Conservation (phyloP, 805 yeast genomes). For the Pichia occidentalis region DNA sequence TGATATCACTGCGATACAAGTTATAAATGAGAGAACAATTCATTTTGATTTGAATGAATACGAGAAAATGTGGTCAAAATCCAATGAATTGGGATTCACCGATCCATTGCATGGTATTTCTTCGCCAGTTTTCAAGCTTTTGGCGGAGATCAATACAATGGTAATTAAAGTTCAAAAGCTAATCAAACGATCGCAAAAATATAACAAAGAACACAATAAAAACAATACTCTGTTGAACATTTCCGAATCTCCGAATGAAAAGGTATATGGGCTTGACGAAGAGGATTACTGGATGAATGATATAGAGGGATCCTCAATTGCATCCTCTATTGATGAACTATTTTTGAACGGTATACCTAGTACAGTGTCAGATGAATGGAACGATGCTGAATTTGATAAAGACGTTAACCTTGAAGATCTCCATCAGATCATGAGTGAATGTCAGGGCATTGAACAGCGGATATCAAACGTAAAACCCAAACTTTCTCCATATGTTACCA, state of each 20-base stretch:
- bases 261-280: conserved; percentile 8
- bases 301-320: conserved; percentile 13
- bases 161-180: conserved; percentile 45
- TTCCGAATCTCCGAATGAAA: conserved; percentile 6
- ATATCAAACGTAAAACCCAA: conserved; percentile 50
- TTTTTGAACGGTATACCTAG: conserved; percentile 6
- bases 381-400: conserved; percentile 15
- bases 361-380: conserved; percentile 14
- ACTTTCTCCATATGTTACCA: conserved; percentile 33
- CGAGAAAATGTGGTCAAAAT: conserved; percentile 39
- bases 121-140: conserved; percentile 55
- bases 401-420: conserved; percentile 31
- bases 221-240: conserved; percentile 1
- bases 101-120: conserved; percentile 73
- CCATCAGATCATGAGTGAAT: conserved; percentile 29
- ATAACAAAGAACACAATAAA: conserved; percentile 13
- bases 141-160: conserved; percentile 63
- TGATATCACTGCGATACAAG: conserved; percentile 62
- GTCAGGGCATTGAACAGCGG: conserved; percentile 39
- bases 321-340: conserved; percentile 15
- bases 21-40: conserved; percentile 52
- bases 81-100: conserved; percentile 37
- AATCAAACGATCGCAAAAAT: conserved; percentile 20
- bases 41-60: conserved; percentile 60
- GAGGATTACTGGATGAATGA: conserved; percentile 8